Base-by-base conservation (phyloP, 306 rosid genomes). In the Pterocarpus macrocarpus region DNA sequence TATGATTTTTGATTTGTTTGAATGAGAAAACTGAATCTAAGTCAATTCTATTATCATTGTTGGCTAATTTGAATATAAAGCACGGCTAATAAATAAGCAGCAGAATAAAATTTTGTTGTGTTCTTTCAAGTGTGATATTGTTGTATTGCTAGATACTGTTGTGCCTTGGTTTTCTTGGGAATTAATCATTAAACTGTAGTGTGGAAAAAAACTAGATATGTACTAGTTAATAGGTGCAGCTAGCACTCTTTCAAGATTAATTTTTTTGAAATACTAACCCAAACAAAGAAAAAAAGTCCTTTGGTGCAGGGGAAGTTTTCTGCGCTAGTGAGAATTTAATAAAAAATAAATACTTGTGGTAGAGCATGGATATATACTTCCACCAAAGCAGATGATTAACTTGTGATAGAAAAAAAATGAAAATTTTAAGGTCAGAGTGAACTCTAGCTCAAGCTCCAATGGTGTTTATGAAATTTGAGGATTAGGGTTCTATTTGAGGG, bases 91-190 rank as follows among this genome's bases (percentile, higher is more conserved):
- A 15, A n/a, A n/a, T 2, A 64, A 16, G 32, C 4, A 15, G 4
- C 33, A 13, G 64, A 55, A 71, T 13, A 7, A 73, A 58, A 47
- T 0, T 17, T 39, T 5, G 17, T 38, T 16, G 55, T 10, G 43
- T 33, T 52, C 38, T 68, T 43, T 15, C 39, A 52, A 69, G 43
- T 53, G 74, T 50, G 47, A 55, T 45, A 47, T 47, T 49, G 44
- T 59, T 67, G n/a, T 22, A 22, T 68, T 66, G 49, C 36, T 79
- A 28, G 16, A n/a, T 66, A 73, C 38, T 76, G 69, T 35, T 34
- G 16, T 39, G 72, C 62, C 53, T 41, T 70, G 17, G 22, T 52
- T 53, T 64, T 61, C 57, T 36, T 22, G 34, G 8, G 5, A 28
- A 57, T 75, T 67, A 68, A 58, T 75, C 63, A 49, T 36, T 71